Conservation (phyloP, 768 basidiomycete species). For the Suillus tomentosus region DNA sequence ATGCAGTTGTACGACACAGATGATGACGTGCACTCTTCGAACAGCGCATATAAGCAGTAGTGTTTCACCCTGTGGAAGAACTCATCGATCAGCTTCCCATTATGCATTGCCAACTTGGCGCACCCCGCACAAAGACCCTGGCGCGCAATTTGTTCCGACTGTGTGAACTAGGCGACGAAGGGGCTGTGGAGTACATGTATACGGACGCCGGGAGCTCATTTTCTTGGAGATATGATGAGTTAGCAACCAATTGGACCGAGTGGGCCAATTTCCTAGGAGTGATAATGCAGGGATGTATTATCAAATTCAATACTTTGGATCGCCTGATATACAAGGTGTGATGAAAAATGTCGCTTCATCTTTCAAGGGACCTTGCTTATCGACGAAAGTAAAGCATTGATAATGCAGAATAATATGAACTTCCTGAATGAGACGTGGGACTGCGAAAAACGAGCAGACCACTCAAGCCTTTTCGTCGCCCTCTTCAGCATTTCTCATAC, state of each 20-base stretch:
- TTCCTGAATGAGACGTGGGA: not conserved
- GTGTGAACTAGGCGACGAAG: not conserved
- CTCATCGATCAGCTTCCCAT: not conserved
- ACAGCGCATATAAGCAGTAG: not conserved
- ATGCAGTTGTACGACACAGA: not conserved
- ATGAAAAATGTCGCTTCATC: not conserved
- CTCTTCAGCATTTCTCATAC: constrained; percentile 56
- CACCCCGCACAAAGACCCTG: not conserved
- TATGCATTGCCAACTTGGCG: not conserved
- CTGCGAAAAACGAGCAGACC: constrained; percentile 3
- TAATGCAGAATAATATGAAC: not conserved
- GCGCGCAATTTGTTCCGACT: not conserved
- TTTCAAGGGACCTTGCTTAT: not conserved
- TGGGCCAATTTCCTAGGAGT: not conserved
- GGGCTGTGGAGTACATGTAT: not conserved
- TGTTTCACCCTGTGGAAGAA: constrained; percentile 4
- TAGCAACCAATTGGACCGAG: no score
- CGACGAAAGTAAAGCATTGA: not conserved
- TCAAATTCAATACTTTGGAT: not conserved
- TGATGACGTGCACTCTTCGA: not conserved
- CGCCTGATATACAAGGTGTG: not conserved
- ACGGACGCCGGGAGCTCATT: not conserved
- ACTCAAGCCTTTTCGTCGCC: constrained; percentile 33
- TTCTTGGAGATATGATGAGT: not conserved
- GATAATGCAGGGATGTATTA: not conserved